These are phyloP conservation scores for Lepidopterella palustris DNA, from an alignment of 495 filamentous ascomycete species.

Conservation along the genomic window DNA sequence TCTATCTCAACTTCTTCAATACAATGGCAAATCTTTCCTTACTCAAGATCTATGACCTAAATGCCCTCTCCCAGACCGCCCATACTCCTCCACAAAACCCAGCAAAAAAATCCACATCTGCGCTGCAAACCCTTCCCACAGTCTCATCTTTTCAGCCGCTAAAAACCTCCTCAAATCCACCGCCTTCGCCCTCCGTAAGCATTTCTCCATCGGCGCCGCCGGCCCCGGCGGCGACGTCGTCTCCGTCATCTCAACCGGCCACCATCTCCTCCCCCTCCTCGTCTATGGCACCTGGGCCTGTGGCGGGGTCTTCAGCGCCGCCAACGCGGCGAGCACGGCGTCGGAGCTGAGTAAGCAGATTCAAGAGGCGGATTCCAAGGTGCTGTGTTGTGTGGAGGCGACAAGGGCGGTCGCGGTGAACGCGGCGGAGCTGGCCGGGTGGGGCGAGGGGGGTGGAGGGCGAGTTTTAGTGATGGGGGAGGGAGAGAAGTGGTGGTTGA, in stretches of 20 bases:
- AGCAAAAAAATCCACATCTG: conserved; percentile 37
- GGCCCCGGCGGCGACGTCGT: conserved; percentile 45
- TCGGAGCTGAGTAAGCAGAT: conserved; percentile 40
- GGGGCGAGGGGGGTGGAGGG: conserved; percentile 18
- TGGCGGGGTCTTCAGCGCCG: conserved; percentile 46
- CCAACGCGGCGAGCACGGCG: conserved; percentile 37
- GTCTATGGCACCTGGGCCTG: conserved; percentile 46
- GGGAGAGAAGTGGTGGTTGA: conserved; percentile 16
- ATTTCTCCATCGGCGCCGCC: conserved; percentile 42
- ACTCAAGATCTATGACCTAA: not conserved
- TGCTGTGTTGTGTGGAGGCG: conserved; percentile 15
- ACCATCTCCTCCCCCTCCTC: conserved; percentile 42
- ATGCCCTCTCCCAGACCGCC: not conserved
- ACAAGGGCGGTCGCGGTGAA: conserved; percentile 23
- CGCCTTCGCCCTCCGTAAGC: conserved; percentile 42
- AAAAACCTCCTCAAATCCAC: conserved; percentile 39
- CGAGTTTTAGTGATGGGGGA: conserved; percentile 22
- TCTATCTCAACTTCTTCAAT: not conserved
- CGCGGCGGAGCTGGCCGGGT: conserved; percentile 24
- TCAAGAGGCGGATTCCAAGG: conserved; percentile 26
- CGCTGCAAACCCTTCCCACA: conserved; percentile 42
- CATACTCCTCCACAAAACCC: conserved; percentile 24
- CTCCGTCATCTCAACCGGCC: conserved; percentile 43
- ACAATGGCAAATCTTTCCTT: not conserved
- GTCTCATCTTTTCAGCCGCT: conserved; percentile 42